phyloP scores from a whole-genome alignment of 1,284 basidiomycete genomes.

The Ustilago vetiveriae region DNA sequence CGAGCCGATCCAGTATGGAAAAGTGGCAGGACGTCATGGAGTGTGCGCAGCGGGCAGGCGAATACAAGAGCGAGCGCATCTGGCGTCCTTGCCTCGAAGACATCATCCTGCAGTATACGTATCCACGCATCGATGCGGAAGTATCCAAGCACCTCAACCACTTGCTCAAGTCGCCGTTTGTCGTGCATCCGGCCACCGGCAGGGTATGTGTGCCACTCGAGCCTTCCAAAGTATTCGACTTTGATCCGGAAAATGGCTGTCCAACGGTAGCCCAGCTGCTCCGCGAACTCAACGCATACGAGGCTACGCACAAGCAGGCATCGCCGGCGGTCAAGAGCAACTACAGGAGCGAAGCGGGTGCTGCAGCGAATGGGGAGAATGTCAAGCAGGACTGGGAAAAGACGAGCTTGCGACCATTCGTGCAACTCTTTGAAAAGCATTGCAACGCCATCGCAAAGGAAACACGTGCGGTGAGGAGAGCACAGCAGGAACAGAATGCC shows the following conservation, averaged over 20 bases:
- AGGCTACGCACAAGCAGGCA: slow-evolving; percentile 66
- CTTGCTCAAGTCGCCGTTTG: slow-evolving; percentile 96
- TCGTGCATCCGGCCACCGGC: slow-evolving; percentile 94
- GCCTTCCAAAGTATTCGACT: slow-evolving; percentile 78
- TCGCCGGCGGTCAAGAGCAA: slow-evolving; percentile 34
- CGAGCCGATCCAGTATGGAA: slow-evolving; percentile 72
- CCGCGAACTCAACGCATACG: slow-evolving; percentile 76
- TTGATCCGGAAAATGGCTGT: slow-evolving; percentile 80
- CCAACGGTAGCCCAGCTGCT: slow-evolving; percentile 87
- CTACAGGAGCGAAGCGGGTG: slow-evolving; percentile 21
- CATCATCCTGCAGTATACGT: slow-evolving; percentile 91
- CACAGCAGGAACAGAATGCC: slow-evolving; percentile 42
- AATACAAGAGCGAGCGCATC: slow-evolving; percentile 50
- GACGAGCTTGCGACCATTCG: slow-evolving; percentile 80
- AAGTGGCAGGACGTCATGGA: slow-evolving; percentile 78
- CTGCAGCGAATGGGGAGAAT: slow-evolving; percentile 42
- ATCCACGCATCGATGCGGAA: slow-evolving; percentile 94
- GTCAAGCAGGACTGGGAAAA: slow-evolving; percentile 70
- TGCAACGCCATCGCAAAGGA: slow-evolving; percentile 58
- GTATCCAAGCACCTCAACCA: slow-evolving; percentile 98
- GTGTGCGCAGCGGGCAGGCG: slow-evolving; percentile 61
- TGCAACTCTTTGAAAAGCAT: slow-evolving; percentile 87
- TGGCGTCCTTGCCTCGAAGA: slow-evolving; percentile 73
- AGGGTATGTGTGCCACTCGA: slow-evolving; percentile 94
- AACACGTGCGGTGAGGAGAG: slow-evolving; percentile 18